These are phyloP conservation scores for Pecoramyces ruminantium DNA, from an alignment of 192 early-diverging fungal genomes.

Conservation along the genomic window DNA sequence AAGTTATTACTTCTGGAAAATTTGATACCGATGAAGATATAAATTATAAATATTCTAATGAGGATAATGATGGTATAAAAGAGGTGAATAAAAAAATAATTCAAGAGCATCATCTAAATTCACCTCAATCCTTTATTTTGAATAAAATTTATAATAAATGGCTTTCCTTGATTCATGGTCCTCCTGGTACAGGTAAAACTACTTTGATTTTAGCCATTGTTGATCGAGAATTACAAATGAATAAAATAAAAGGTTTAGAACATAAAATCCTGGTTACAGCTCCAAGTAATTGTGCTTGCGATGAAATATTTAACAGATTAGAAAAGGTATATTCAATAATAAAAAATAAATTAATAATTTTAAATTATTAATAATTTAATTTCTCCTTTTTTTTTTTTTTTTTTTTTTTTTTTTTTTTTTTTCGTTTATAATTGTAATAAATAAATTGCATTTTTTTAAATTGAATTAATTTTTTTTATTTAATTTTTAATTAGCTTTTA, in stretches of 20 bases:
- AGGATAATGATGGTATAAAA: no score
- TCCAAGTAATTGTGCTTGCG: constrained; percentile 86
- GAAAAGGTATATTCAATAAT: constrained; percentile 43
- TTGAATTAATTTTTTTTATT: no score
- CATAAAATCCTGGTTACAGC: constrained; percentile 62
- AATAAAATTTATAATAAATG: constrained; percentile 45
- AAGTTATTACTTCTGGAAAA: background rate
- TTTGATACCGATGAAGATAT: background rate
- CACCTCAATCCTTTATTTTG: constrained; percentile 72
- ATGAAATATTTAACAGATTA: constrained; percentile 80
- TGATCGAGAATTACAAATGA: constrained; percentile 15
- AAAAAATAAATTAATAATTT: constrained; percentile 28
- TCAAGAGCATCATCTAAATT: constrained; percentile 55
- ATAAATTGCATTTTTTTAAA: no score
- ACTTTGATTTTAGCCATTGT: constrained; percentile 76
- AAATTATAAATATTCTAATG: no score
- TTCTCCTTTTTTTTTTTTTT: no score
- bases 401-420: no score
- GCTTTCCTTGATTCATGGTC: constrained; percentile 78
- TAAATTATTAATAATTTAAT: no score
- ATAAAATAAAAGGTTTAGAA: constrained; percentile 27
- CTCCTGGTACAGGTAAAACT: constrained; percentile 60
- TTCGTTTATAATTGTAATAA: no score
- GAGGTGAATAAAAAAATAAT: background rate
- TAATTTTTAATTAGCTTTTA: no score